phyloP scores from a whole-genome alignment of 768 basidiomycete species.

The Leccinum olivaceopallidum region DNA sequence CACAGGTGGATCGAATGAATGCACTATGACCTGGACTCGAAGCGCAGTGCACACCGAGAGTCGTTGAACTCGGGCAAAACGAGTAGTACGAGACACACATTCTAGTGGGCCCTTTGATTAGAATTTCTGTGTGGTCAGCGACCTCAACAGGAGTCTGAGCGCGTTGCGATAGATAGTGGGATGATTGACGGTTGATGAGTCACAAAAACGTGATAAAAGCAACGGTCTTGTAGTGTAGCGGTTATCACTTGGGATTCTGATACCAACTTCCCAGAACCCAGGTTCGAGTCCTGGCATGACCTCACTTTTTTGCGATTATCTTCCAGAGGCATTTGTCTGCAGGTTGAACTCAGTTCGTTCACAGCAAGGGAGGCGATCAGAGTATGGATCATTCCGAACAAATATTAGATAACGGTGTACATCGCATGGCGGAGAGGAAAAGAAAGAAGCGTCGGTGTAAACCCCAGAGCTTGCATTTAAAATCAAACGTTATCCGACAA shows the following conservation, averaged over 20 bases:
- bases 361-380: neutral
- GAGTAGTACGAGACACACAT: too few species aligned
- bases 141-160: too few species aligned
- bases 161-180: slow-evolving; percentile 33
- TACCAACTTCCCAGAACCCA: slow-evolving; percentile 12
- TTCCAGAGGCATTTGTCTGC: neutral
- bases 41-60: too few species aligned
- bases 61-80: too few species aligned
- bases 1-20: too few species aligned
- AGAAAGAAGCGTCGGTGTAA: neutral
- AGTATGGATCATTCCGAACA: neutral
- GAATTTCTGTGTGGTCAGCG: slow-evolving; percentile 18
- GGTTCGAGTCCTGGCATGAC: slow-evolving; percentile 17
- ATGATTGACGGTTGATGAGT: neutral
- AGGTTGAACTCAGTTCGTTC: neutral
- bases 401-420: neutral
- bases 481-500: neutral
- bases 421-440: neutral
- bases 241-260: slow-evolving; percentile 19
- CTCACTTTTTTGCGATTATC: slow-evolving; percentile 1
- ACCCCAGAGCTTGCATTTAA: neutral
- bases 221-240: slow-evolving; percentile 16
- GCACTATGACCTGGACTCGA: too few species aligned
- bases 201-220: neutral
- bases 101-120: too few species aligned